phyloP scores from a whole-genome alignment of 2,329 filamentous ascomycete species.

The Fusarium brachygibbosum region DNA sequence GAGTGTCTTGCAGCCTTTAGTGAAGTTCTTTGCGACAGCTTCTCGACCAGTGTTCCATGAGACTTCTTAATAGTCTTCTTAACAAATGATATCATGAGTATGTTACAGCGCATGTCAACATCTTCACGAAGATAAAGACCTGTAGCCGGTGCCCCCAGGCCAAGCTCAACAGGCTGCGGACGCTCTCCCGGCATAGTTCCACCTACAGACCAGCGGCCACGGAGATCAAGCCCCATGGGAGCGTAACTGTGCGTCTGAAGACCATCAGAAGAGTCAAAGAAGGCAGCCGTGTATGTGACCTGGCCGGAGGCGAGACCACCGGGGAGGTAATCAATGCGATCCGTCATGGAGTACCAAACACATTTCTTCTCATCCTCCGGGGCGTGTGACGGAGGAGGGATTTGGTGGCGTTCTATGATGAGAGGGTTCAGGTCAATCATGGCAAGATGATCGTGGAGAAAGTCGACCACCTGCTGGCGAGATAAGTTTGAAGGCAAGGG shows the following conservation, averaged over 20 bases:
- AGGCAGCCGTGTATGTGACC: constrained; percentile 83
- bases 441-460: constrained; percentile 81
- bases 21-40: constrained; percentile 60
- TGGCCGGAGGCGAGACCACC: constrained; percentile 74
- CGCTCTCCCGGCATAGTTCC: constrained; percentile 80
- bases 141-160: constrained; percentile 72
- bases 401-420: constrained; percentile 77
- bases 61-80: constrained; percentile 85
- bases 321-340: constrained; percentile 81
- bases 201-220: constrained; percentile 81
- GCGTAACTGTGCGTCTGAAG: constrained; percentile 88
- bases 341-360: constrained; percentile 83
- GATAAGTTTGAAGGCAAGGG: constrained; percentile 78
- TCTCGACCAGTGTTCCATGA: constrained; percentile 77
- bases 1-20: constrained; percentile 37
- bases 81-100: constrained; percentile 81
- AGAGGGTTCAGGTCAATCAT: constrained; percentile 93
- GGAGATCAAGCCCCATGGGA: constrained; percentile 83
- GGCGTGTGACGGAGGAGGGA: constrained; percentile 75
- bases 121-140: constrained; percentile 89
- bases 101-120: constrained; percentile 82
- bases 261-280: constrained; percentile 79
- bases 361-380: constrained; percentile 78
- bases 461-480: constrained; percentile 77
- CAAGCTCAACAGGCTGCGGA: constrained; percentile 73